Evolutionary conservation across 2,329 filamentous ascomycete genomes (phyloP).

Genomic region (Cytospora piceicola): DNA sequence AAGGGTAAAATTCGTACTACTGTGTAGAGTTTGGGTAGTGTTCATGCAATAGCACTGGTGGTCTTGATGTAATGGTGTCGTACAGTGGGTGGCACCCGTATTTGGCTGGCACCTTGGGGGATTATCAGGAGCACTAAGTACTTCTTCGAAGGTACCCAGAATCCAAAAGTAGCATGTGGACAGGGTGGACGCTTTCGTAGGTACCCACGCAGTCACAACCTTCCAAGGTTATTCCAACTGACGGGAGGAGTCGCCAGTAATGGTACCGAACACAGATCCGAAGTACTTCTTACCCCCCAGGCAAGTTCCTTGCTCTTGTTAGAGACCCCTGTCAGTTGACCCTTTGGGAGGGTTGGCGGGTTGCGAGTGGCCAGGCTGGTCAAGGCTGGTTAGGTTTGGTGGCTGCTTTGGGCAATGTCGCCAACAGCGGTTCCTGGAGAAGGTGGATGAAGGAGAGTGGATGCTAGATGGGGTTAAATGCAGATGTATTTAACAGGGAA

Average conservation of each 20-base stretch:
- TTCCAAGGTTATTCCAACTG: slow-evolving; percentile 8
- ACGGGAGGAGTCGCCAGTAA: slow-evolving; percentile 16
- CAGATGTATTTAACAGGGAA: slow-evolving; percentile 15
- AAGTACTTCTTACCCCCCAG: slow-evolving; percentile 4
- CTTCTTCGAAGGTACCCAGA: slow-evolving; percentile 1
- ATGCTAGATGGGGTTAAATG: slow-evolving; percentile 22
- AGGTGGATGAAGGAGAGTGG: slow-evolving; percentile 18
- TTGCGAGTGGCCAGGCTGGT: slow-evolving; percentile 3
- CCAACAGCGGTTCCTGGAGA: slow-evolving; percentile 11
- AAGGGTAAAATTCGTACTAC: slow-evolving; percentile 13
- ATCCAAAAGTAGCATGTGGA: slow-evolving; percentile 2
- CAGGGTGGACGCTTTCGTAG: slow-evolving; percentile 17
- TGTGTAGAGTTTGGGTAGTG: slow-evolving; percentile 18
- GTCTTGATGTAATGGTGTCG: background rate
- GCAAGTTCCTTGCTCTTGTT: background rate
- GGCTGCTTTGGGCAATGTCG: slow-evolving; percentile 1
- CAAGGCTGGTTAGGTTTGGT: slow-evolving; percentile 11
- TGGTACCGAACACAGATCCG: slow-evolving; percentile 8
- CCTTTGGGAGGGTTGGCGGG: slow-evolving; percentile 2
- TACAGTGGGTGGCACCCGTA: slow-evolving; percentile 16
- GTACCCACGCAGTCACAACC: slow-evolving; percentile 8
- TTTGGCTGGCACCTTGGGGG: slow-evolving; percentile 15
- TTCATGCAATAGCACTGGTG: slow-evolving; percentile 19
- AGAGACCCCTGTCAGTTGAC: slow-evolving; percentile 7
- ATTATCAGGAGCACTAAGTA: slow-evolving; percentile 10